phyloP scores from a whole-genome alignment of 768 basidiomycete genomes.

The Leccinum disarticulatum region DNA sequence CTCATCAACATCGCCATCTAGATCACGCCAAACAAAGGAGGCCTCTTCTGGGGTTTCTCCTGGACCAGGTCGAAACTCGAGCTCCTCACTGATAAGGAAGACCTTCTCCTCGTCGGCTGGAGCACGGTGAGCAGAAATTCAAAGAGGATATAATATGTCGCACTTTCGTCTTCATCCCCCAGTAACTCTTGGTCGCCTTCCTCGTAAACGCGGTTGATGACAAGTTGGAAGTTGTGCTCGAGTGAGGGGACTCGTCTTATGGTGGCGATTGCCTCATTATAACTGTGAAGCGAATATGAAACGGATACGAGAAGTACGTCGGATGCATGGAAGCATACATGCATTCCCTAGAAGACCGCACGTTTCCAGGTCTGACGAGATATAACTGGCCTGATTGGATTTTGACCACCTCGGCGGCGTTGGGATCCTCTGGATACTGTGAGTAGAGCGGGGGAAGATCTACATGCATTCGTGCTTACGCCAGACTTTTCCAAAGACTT shows the following conservation, averaged over 20 bases:
- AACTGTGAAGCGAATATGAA: conserved; percentile 48
- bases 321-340: conserved; percentile 57
- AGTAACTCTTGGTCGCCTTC: conserved; percentile 94
- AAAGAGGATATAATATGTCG: conserved; percentile 25
- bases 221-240: conserved; percentile 85
- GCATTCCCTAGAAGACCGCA: conserved; percentile 94
- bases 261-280: conserved; percentile 93
- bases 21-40: conserved; percentile 88
- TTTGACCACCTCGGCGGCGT: conserved; percentile 93
- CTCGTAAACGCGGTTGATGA: conserved; percentile 94
- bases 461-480: conserved; percentile 54
- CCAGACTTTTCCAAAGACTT: conserved; percentile 93
- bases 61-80: conserved; percentile 77
- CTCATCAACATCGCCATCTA: conserved; percentile 89
- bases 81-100: conserved; percentile 87
- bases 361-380: conserved; percentile 86
- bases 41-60: conserved; percentile 73
- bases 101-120: conserved; percentile 91
- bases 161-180: conserved; percentile 91
- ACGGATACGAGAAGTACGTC: not conserved
- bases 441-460: conserved; percentile 22
- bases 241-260: conserved; percentile 79
- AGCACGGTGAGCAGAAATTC: conserved; percentile 7
- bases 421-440: conserved; percentile 74
- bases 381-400: conserved; percentile 90